phyloP scores from a whole-genome alignment of 2,329 filamentous ascomycete species.

The Pseudovirgaria hyperparasitica region DNA sequence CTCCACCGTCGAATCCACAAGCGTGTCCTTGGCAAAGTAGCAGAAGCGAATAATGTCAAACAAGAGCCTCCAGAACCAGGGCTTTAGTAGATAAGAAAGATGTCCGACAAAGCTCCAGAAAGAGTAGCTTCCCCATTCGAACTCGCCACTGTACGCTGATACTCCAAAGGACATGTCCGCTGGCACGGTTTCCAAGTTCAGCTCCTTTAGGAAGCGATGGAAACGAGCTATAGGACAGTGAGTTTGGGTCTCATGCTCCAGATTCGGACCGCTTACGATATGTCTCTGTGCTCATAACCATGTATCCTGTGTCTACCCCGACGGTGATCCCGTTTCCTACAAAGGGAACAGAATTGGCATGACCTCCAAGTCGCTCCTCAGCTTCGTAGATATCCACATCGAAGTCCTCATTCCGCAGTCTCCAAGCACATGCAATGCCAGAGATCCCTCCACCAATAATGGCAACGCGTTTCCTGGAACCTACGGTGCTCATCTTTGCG shows the following conservation, averaged over 20 bases:
- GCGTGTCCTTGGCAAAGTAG: constrained; percentile 3
- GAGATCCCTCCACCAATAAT: constrained; percentile 6
- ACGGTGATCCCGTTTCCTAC: constrained; percentile 2
- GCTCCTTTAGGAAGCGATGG: constrained; percentile 2
- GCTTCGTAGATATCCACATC: constrained; percentile 3
- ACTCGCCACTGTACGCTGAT: constrained; percentile 2
- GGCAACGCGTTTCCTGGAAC: constrained; percentile 1
- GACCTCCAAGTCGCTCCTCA: constrained; percentile 3
- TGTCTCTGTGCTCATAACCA: constrained; percentile 4
- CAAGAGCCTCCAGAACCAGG: constrained; percentile 5
- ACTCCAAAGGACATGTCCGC: constrained; percentile 7
- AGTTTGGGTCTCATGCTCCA: not conserved
- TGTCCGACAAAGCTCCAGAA: constrained; percentile 4
- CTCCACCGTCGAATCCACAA: not conserved
- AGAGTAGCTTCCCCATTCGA: constrained; percentile 6
- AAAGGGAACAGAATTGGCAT: constrained; percentile 5
- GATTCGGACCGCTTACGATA: constrained; percentile 4
- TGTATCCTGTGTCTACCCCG: constrained; percentile 5
- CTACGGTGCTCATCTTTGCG: not conserved
- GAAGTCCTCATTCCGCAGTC: constrained; percentile 1
- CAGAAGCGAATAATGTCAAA: constrained; percentile 6
- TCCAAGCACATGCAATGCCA: constrained; percentile 5
- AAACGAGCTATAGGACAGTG: constrained; percentile 3
- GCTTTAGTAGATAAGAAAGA: constrained; percentile 1
- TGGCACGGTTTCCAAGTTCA: constrained; percentile 4